Evolutionary conservation across 176 grass and related monocot genomes (phyloP), one percentile per base, ranked within the genome.

Genomic region (Otatea glauca): DNA sequence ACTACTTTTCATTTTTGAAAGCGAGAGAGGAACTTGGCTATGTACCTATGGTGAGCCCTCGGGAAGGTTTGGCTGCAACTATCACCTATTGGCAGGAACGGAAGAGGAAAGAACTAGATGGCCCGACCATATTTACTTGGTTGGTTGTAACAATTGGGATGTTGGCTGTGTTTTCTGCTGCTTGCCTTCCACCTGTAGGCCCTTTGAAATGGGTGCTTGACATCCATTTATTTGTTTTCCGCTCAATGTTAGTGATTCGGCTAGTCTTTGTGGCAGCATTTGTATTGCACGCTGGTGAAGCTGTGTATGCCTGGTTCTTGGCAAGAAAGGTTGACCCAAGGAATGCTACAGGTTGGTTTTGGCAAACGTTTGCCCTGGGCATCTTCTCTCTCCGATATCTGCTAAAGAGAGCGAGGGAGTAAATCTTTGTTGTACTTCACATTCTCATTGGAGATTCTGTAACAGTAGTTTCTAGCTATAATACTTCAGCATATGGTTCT

Each of bases 1-100:
- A 98, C 50, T 92, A 95, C 76, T 98, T 98, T 74, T 95, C 96
- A 5, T 90, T 89, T 75, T 12, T 95, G 81, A 90, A 94, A 91
- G 89, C 93, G 44, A 93, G 91, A 77, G 82, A 89, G 65, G 93
- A 99, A 64, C 91, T 96, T 2, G 93, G 91, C 12, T 99, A 94
- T 54, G 76, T 76, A 43, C 91, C 91, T 20, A 68, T 95, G 62
- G 90, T 95, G 80, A 93, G 85, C 20, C 96, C 89, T 24, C 83
- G 27, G 7, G 86, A 94, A 75, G 96, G 96, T 14, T 55, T 94
- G 74, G 88, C 86, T 65, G 84, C 88, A 17, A 94, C 93, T 0
- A 91, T 96, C 64, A 80, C 89, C 41, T 95, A 95, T n/a, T 98
- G 87, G 79, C 72, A 77, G 55, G 86, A 98, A 55, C 87, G 70